phyloP scores from a whole-genome alignment of 768 basidiomycete species.

The Pulveroboletus sp. region DNA sequence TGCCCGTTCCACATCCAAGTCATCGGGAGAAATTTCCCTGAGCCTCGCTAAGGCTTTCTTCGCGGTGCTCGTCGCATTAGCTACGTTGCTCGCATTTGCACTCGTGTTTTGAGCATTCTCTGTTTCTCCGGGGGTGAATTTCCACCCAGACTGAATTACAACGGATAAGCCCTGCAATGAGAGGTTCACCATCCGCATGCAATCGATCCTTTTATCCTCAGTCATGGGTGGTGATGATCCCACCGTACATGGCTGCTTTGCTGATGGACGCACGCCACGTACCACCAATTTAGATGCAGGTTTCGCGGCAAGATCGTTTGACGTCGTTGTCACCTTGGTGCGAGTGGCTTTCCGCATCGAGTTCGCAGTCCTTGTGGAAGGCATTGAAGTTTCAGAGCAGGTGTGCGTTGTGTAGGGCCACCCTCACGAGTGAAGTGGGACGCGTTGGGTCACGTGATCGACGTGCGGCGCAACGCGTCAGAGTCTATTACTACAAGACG shows the following conservation, averaged over 20 bases:
- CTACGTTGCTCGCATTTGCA: slow-evolving; percentile 31
- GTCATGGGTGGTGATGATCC: slow-evolving; percentile 1
- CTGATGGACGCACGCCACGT: slow-evolving; percentile 24
- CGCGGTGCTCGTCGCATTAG: slow-evolving; percentile 34
- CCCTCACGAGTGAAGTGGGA: background rate
- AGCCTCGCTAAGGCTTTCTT: slow-evolving; percentile 43
- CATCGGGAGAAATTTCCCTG: slow-evolving; percentile 40
- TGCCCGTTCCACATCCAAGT: slow-evolving; percentile 68
- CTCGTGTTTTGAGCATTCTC: slow-evolving; percentile 19
- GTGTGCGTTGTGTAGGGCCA: too few species aligned
- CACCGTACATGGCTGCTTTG: slow-evolving; percentile 19
- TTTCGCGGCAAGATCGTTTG: slow-evolving; percentile 10
- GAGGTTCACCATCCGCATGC: slow-evolving; percentile 63
- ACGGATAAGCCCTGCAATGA: slow-evolving; percentile 54
- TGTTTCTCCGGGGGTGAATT: slow-evolving; percentile 29
- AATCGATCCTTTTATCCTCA: slow-evolving; percentile 37
- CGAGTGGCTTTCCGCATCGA: slow-evolving; percentile 11
- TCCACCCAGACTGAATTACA: slow-evolving; percentile 58
- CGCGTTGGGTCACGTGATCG: slow-evolving; percentile 15
- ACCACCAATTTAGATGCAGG: slow-evolving; percentile 26
- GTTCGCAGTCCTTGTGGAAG: slow-evolving; percentile 2
- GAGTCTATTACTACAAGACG: too few species aligned
- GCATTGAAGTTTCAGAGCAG: slow-evolving; percentile 6
- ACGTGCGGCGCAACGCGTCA: background rate
- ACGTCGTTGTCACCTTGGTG: slow-evolving; percentile 6